Evolutionary conservation across 2,329 filamentous ascomycete species (phyloP).

Genomic region (Epichloe amarillans): DNA sequence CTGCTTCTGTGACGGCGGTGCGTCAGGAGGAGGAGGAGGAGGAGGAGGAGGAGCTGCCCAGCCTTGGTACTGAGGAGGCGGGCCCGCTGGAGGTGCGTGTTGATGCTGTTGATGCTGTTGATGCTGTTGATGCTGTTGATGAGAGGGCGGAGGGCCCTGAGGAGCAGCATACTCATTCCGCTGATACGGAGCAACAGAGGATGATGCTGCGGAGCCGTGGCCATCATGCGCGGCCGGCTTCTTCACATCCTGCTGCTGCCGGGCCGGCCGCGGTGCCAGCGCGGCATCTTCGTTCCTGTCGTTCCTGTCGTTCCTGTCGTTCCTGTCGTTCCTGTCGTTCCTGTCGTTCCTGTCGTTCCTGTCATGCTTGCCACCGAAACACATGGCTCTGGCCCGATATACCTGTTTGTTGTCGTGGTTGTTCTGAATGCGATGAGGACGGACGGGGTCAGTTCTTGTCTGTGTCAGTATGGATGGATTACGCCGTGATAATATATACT

Average conservation of each 20-base stretch:
- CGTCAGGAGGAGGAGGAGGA: constrained; percentile 25
- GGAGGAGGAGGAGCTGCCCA: constrained; percentile 26
- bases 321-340: constrained; percentile 22
- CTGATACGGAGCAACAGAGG: constrained; percentile 10
- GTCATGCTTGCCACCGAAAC: constrained; percentile 34
- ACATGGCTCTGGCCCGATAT: constrained; percentile 23
- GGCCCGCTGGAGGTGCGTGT: constrained; percentile 18
- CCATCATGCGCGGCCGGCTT: not conserved
- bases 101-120: constrained; percentile 2
- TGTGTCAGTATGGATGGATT: too few species aligned
- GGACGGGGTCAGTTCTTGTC: too few species aligned
- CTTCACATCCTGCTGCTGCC: constrained; percentile 14
- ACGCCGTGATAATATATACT: too few species aligned
- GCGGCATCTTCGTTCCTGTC: constrained; percentile 24
- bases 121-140: constrained; percentile 5
- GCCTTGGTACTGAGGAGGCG: constrained; percentile 14
- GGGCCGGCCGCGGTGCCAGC: constrained; percentile 26
- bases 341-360: constrained; percentile 21
- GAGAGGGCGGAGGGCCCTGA: constrained; percentile 19
- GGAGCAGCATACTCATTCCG: constrained; percentile 10
- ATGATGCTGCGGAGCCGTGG: constrained; percentile 3
- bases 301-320: constrained; percentile 21
- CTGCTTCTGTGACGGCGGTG: constrained; percentile 15
- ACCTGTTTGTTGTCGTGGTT: not conserved
- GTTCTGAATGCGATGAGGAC: not conserved